Conservation (phyloP, 805 yeast species). For the Pichia nanzhaoensis region DNA sequence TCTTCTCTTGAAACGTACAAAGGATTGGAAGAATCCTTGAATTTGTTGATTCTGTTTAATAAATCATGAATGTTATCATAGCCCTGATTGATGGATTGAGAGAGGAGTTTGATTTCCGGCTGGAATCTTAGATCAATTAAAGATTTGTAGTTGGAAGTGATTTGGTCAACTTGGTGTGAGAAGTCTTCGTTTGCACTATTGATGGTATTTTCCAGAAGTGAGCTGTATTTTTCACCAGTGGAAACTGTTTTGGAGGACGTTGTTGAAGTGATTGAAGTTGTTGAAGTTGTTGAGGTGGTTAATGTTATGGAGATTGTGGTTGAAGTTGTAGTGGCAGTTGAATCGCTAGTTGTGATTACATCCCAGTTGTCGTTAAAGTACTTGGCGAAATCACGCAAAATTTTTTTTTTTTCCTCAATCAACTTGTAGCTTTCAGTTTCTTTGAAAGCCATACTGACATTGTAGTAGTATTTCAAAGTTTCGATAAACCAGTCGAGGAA, state of each 20-base stretch:
- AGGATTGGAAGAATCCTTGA: conserved; percentile 10
- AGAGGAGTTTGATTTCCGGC: conserved; percentile 30
- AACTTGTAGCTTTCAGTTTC: conserved; percentile 23
- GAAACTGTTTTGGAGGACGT: conserved; percentile 12
- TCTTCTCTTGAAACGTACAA: conserved; percentile 39
- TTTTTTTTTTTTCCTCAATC: conserved; percentile 12
- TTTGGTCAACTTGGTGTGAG: conserved; percentile 29
- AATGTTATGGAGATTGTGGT: conserved; percentile 15
- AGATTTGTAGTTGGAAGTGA: conserved; percentile 25
- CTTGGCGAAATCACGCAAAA: conserved; percentile 3
- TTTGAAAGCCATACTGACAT: conserved; percentile 20
- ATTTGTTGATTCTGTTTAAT: conserved; percentile 22
- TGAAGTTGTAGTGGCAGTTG: neutral
- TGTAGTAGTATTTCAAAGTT: conserved; percentile 14
- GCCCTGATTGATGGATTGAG: conserved; percentile 23
- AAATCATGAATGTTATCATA: conserved; percentile 24
- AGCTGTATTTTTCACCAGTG: conserved; percentile 24
- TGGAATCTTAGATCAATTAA: conserved; percentile 28
- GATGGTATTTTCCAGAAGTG: conserved; percentile 32
- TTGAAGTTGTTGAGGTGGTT: conserved; percentile 10
- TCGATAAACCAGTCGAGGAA: conserved; percentile 8
- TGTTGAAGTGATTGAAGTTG: neutral
- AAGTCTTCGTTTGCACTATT: conserved; percentile 35
- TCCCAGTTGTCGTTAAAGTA: neutral
- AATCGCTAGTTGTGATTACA: neutral